Base-by-base conservation (phyloP, 1,284 basidiomycete genomes). In the Cystobasidiaceae sp. region DNA sequence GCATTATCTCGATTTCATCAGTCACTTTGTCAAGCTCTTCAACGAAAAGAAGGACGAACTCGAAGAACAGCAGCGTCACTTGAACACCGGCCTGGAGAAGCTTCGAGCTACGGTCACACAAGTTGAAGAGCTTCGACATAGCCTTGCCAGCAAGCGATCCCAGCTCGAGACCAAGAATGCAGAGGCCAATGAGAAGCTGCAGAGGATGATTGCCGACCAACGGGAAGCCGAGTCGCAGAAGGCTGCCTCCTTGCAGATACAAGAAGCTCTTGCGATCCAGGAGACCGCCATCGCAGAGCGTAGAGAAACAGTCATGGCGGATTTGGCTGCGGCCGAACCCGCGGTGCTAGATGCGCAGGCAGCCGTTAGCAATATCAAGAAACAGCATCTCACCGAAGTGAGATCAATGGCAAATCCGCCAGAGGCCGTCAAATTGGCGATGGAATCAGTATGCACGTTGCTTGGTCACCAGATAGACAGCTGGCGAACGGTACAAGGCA, bases 151-250 rank as follows among this genome's bases (percentile, higher is more conserved):
- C 74, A 98, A 99, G 78, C 86, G 91, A 30, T 85, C 87, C 1
- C 93, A 98, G 74, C 83, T 99, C 37, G 86, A 93, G 76, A 86
- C 89, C 28, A 99, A 98, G 80, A 85, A 97, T 71, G 84, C 84
- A 1, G 90, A 98, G 77, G 96, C 96, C 7, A 97, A 98, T 76
- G 90, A 92, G 73, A 98, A 99, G 78, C 83, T 99, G 33, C 88
- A 91, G 76, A 90, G 91, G 69, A 99, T 99, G 96, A 93, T 99
- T 21, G 84, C 90, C 4, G 94, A 98, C 77, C 96, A 98, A 78
- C 93, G 97, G 75, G 91, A 97, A 75, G 96, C 97, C 1, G 96
- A 99, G 76, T 89, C 93, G 74, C 96, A 97, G 83, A 97, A 97
- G 75, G 83, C 89, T 0, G 92, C 93, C 1, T 98, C 93, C 9